These are phyloP conservation scores for Sporothrix brunneoviolacea DNA, from an alignment of 2,329 filamentous ascomycete genomes.

Conservation along the genomic window DNA sequence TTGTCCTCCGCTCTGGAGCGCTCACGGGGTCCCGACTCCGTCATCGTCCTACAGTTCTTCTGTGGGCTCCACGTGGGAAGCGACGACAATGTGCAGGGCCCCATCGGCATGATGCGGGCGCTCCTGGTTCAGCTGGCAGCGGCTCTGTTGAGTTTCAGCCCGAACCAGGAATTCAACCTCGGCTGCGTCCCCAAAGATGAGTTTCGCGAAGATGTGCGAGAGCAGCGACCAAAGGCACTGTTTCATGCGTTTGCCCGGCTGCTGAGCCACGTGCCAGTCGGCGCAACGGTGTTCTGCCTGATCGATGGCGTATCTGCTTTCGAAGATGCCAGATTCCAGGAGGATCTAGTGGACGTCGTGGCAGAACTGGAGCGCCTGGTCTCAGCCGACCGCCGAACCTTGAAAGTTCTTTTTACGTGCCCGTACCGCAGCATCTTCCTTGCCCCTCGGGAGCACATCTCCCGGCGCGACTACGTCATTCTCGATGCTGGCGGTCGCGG, in stretches of 20 bases:
- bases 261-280: not conserved
- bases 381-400: not conserved
- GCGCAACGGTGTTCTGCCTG: not conserved
- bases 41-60: conserved; percentile 8
- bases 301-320: conserved; percentile 3
- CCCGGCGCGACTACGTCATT: not conserved
- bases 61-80: conserved; percentile 6
- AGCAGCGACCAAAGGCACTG: not conserved
- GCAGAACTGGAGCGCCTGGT: not conserved
- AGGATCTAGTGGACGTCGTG: not conserved
- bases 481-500: not conserved
- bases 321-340: not conserved
- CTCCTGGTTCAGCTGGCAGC: conserved; percentile 21
- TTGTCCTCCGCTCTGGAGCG: not conserved
- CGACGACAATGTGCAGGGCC: conserved; percentile 1
- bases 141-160: not conserved
- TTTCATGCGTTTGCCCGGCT: not conserved
- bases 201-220: not conserved
- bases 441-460: not conserved
- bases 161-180: not conserved
- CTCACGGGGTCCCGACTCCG: not conserved
- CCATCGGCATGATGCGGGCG: conserved; percentile 9
- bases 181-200: not conserved
- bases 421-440: conserved; percentile 3
- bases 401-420: conserved; percentile 6